Evolutionary conservation across 2,329 filamentous ascomycete genomes (phyloP).

Genomic region (Colletotrichum sp.): DNA sequence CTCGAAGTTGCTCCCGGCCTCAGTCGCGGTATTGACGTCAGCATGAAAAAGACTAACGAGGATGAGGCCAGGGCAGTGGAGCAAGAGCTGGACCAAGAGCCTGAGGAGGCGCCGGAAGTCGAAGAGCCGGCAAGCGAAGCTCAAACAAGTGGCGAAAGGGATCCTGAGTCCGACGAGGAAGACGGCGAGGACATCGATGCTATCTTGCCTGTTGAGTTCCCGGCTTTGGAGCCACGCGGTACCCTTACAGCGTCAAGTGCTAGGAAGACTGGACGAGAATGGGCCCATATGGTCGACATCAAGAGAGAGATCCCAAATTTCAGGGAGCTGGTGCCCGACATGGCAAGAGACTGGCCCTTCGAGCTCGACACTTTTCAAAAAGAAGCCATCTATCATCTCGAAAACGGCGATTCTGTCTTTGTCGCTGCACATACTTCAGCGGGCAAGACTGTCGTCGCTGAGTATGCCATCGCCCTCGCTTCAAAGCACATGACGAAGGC

Average conservation of each 20-base stretch:
- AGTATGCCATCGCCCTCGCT: constrained; percentile 95
- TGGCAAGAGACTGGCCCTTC: constrained; percentile 96
- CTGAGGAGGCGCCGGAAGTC: constrained; percentile 36
- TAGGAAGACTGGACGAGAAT: constrained; percentile 81
- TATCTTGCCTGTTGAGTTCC: constrained; percentile 90
- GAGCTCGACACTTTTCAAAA: constrained; percentile 98
- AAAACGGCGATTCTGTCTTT: constrained; percentile 96
- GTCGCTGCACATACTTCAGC: constrained; percentile 97
- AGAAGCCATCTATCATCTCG: constrained; percentile 96
- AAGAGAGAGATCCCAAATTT: constrained; percentile 95
- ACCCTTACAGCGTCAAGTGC: constrained; percentile 73
- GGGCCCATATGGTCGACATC: constrained; percentile 98
- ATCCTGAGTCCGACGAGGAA: constrained; percentile 44
- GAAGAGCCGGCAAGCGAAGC: constrained; percentile 31
- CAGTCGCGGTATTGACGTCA: constrained; percentile 76
- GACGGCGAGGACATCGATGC: constrained; percentile 77
- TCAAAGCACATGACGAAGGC: constrained; percentile 99
- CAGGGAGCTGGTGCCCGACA: constrained; percentile 88
- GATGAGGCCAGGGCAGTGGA: constrained; percentile 51
- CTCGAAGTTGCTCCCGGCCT: constrained; percentile 86
- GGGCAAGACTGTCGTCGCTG: constrained; percentile 96
- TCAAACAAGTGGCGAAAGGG: constrained; percentile 29
- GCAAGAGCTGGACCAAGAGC: constrained; percentile 55
- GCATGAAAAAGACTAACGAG: constrained; percentile 59
- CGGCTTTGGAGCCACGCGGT: constrained; percentile 85